Conservation (phyloP, 768 basidiomycete species). For the Mycena floridula region DNA sequence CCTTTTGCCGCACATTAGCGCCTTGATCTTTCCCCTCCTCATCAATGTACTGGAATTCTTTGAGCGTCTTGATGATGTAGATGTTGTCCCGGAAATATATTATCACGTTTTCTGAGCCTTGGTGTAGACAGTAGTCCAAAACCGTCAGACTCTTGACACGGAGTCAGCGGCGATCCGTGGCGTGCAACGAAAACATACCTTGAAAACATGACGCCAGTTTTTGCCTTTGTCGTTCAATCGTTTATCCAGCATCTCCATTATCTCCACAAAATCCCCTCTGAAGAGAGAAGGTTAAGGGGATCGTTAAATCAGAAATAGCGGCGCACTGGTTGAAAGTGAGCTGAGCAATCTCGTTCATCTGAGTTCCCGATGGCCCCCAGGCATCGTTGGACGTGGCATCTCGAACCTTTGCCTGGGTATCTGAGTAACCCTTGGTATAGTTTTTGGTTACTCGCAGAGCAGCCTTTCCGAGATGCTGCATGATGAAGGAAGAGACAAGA, state of each 20-base stretch:
- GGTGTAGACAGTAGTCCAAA: conserved; percentile 92
- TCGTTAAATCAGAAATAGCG: not conserved
- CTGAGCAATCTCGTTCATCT: conserved; percentile 99
- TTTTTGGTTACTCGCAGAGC: conserved; percentile 89
- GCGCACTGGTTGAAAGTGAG: conserved; percentile 75
- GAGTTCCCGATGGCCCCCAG: conserved; percentile 94
- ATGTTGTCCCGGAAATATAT: conserved; percentile 97
- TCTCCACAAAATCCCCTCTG: conserved; percentile 94
- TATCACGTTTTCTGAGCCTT: conserved; percentile 96
- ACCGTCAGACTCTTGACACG: conserved; percentile 72
- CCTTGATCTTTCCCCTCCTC: conserved; percentile 97
- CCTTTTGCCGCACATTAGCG: conserved; percentile 95
- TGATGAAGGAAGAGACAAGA: no score
- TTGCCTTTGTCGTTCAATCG: conserved; percentile 98
- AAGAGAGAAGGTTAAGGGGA: not conserved
- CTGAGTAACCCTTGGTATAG: conserved; percentile 94
- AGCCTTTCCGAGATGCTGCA: conserved; percentile 82
- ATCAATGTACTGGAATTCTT: conserved; percentile 96
- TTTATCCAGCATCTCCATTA: conserved; percentile 99
- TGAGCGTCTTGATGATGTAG: conserved; percentile 97
- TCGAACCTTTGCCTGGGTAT: conserved; percentile 90
- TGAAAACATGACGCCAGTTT: conserved; percentile 99
- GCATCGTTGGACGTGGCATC: conserved; percentile 98
- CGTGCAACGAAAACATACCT: conserved; percentile 45
- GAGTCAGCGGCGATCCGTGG: not conserved